Base-by-base conservation (phyloP, 805 yeast genomes). In the Schwanniomyces sp. region DNA sequence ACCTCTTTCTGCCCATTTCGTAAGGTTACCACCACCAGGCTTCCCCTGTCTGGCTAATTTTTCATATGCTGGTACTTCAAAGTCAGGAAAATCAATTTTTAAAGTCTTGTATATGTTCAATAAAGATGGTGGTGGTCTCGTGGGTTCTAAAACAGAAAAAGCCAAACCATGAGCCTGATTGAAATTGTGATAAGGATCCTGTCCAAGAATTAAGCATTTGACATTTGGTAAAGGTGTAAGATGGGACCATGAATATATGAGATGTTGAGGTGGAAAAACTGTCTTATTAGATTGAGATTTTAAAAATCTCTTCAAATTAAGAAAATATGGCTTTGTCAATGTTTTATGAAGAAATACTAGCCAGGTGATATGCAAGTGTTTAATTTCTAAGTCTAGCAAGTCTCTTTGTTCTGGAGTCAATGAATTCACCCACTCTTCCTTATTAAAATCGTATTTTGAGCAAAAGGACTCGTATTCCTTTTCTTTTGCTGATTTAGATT, bases 111-210 rank as follows among this genome's bases (percentile, higher is more conserved):
- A 94, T 47, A 94, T 94, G 62, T 94, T 94, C 42, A 80, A 74
- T 48, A 94, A 72, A 1, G 97, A 90, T 0, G 99, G 98, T 1
- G 94, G 86, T 1, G 82, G 81, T 0, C 90, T 84, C 0, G 79
- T 74, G 1, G 96, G 96, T 28, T 87, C 86, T 47, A 82, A 76
- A 1, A 94, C 98, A 17, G 95, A 87, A 57, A 94, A 94, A 3
- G 99, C 98, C 26, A 94, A 70, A 0, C 99, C 99, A 61, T 94
- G 99, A 0, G 99, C 99, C 65, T 94, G 99, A 62, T 88, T 87
- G 56, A 67, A 67, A 63, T 91, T 90, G 66, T 94, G 99, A 63
- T 94, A 94, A 0, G 99, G 99, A 63, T 94, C 99, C 64, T 94
- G 99, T 0, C 99, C 99, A 40, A 94, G 71, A 10, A 94, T 79